Evolutionary conservation across 306 rosid species (phyloP).

Genomic region (Quercus robur): DNA sequence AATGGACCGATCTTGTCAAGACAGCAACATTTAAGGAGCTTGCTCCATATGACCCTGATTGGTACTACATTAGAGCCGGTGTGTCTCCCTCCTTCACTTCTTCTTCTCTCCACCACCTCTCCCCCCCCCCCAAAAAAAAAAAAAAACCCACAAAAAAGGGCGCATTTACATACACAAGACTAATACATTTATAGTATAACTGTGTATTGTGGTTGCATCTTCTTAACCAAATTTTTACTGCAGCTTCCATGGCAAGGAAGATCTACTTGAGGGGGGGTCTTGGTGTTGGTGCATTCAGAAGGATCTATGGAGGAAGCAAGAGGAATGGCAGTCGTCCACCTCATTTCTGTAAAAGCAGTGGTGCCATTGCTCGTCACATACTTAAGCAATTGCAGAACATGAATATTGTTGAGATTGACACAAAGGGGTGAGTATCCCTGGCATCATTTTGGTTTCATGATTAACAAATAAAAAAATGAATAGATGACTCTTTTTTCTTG

Average conservation of each 20-base stretch:
- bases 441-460: neutral
- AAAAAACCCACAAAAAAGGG: too few species aligned
- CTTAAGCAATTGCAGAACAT: slow-evolving; percentile 57
- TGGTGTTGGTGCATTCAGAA: slow-evolving; percentile 69
- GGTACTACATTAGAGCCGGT: slow-evolving; percentile 76
- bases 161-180: neutral
- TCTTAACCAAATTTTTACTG: slow-evolving; percentile 1
- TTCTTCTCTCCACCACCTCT: too few species aligned
- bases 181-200: too few species aligned
- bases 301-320: slow-evolving; percentile 80
- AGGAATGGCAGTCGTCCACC: slow-evolving; percentile 82
- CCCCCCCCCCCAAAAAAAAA: too few species aligned
- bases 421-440: slow-evolving; percentile 48
- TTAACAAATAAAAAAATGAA: neutral
- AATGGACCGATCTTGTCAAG: slow-evolving; percentile 71
- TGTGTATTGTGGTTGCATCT: neutral
- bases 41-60: slow-evolving; percentile 78
- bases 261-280: slow-evolving; percentile 78
- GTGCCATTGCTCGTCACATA: slow-evolving; percentile 63
- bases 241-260: slow-evolving; percentile 83
- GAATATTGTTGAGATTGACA: slow-evolving; percentile 56
- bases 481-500: too few species aligned
- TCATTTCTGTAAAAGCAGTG: slow-evolving; percentile 76
- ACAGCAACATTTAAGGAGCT: slow-evolving; percentile 68
- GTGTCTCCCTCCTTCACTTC: neutral